These are phyloP conservation scores for Geranium rotundifolium DNA, from an alignment of 345 rosid genomes.

Conservation along the genomic window DNA sequence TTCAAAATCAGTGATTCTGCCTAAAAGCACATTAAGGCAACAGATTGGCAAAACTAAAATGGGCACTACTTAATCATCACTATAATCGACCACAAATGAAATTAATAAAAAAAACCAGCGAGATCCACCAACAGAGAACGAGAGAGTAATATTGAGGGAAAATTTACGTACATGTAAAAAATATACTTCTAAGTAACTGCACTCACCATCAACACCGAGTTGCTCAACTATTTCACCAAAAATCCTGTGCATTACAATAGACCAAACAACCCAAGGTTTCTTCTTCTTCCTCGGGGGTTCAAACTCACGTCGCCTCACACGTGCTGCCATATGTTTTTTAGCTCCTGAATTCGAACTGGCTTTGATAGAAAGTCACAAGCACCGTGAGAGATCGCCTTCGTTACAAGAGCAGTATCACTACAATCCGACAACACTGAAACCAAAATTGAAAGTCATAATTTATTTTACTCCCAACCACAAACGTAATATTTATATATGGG, in stretches of 20 bases:
- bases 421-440: slow-evolving; percentile 71
- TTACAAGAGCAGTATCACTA: slow-evolving; percentile 64
- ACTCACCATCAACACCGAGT: slow-evolving; percentile 78
- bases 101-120: slow-evolving; percentile 6
- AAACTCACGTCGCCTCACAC: slow-evolving; percentile 43
- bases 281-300: slow-evolving; percentile 44
- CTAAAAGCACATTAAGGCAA: slow-evolving; percentile 14
- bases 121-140: background rate
- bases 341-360: slow-evolving; percentile 75
- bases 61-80: background rate
- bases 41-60: slow-evolving; percentile 10
- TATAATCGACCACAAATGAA: background rate
- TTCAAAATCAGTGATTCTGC: slow-evolving; percentile 13
- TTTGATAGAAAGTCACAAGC: slow-evolving; percentile 81
- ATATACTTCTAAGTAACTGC: too few relatives aligned
- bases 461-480: background rate
- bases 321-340: slow-evolving; percentile 89
- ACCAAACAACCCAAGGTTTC: slow-evolving; percentile 95
- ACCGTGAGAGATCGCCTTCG: slow-evolving; percentile 81
- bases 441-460: slow-evolving; percentile 5
- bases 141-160: slow-evolving; percentile 39
- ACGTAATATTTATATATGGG: too few relatives aligned
- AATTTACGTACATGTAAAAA: too few relatives aligned
- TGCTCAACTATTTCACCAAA: slow-evolving; percentile 77
- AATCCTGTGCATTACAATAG: slow-evolving; percentile 70